Base-by-base conservation (phyloP, 129 eudicot genomes). In the Heracleum sosnowskyi region DNA sequence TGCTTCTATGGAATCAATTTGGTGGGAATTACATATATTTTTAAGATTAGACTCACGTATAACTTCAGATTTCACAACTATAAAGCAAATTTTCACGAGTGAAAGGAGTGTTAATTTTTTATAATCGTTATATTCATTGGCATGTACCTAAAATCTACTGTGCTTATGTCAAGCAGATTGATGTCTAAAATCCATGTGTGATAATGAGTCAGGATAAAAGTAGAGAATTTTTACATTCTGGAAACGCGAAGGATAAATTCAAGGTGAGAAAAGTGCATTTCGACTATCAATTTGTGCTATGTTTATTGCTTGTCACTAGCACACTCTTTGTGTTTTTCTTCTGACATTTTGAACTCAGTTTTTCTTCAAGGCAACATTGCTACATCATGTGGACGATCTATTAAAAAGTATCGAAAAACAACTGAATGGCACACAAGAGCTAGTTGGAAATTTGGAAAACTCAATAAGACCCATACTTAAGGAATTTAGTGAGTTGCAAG, bases 131-230 rank as follows among this genome's bases (percentile, higher is more conserved):
- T 28, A 40, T 44, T 28, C 42, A 22, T 73, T 44, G 40, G 13
- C 31, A 26, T 41, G 42, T 45, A 79, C 60, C 29, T 31, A 79
- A 20, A 66, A 45, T 53, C 42, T 79, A 37, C 68, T 75, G 68
- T 77, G 62, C 74, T 74, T 35, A 40, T 24, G 46, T 46, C 77
- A 33, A 87, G 84, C 91, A 96, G 99, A 96, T 96, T 87, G 99
- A 96, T 88, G 99, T 96, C 49, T 97, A 96, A 71, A 96, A 96
- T 90, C 99, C 99, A 26, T 96, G 99, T 81, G 97, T 92, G 40
- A 87, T 96, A 63, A 92, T 96, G 99, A 92, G 90, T 75, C 99
- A 96, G 87, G 99, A 96, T 83, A 96, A 92, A 88, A 96, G 99
- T 80, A 82, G 99, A 82, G 99, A 96, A 83, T 96, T 96, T 86